These are phyloP conservation scores for Zymoseptoria brevis DNA, from an alignment of 2,329 filamentous ascomycete genomes.

Conservation along the genomic window DNA sequence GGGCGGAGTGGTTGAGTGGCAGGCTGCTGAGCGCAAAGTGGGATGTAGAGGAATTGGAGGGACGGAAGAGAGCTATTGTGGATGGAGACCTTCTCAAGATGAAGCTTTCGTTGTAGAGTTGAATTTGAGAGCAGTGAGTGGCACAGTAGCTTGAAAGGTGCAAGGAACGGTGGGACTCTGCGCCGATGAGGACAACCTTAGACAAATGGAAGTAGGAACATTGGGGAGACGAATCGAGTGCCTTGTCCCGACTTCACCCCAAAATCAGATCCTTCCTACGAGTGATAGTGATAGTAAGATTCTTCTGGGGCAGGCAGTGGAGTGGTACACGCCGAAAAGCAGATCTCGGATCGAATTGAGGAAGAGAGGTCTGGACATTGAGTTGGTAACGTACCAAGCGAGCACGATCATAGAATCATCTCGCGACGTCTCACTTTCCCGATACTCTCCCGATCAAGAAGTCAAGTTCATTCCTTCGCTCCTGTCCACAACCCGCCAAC, in stretches of 20 bases:
- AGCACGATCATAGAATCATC: neutral
- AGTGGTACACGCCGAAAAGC: neutral
- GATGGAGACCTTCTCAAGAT: slow-evolving; percentile 31
- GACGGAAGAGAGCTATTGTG: slow-evolving; percentile 29
- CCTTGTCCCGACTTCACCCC: too few species aligned
- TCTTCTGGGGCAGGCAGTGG: neutral
- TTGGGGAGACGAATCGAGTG: neutral
- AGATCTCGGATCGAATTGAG: too few species aligned
- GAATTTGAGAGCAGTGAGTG: neutral
- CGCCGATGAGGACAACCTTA: neutral
- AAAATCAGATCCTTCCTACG: too few species aligned
- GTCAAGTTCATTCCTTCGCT: neutral
- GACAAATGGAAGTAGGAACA: neutral
- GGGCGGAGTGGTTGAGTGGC: slow-evolving; percentile 31
- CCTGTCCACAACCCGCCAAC: neutral
- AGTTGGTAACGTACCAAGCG: neutral
- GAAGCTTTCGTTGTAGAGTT: slow-evolving; percentile 10
- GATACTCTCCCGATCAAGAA: neutral
- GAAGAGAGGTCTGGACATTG: neutral
- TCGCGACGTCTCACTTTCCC: neutral
- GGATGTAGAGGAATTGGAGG: slow-evolving; percentile 31
- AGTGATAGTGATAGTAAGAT: too few species aligned
- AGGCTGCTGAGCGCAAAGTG: slow-evolving; percentile 31
- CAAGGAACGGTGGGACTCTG: neutral
- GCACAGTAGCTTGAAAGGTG: too few species aligned